Conservation (phyloP, 495 filamentous ascomycete species). For the Thermothielavioides terrestris region DNA sequence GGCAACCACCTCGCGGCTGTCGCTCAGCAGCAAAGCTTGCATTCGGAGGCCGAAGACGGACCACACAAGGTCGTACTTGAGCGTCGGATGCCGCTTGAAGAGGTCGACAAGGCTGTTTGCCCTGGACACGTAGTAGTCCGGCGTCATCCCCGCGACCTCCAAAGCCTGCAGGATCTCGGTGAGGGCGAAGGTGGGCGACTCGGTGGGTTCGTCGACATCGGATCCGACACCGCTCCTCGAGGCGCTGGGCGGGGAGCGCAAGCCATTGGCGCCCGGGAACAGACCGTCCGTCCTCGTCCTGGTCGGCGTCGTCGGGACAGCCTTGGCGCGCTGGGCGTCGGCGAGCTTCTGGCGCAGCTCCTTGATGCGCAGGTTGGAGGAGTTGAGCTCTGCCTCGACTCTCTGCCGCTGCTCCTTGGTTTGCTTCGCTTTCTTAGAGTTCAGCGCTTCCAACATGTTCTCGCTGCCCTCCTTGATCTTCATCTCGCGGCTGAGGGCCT, state of each 20-base stretch:
- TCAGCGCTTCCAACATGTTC: slow-evolving; percentile 89
- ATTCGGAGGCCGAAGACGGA: slow-evolving; percentile 85
- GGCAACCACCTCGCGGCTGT: slow-evolving; percentile 90
- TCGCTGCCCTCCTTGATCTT: slow-evolving; percentile 97
- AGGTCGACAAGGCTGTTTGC: slow-evolving; percentile 87
- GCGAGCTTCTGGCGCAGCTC: slow-evolving; percentile 73
- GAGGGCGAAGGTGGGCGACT: slow-evolving; percentile 84
- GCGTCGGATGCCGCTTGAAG: slow-evolving; percentile 82
- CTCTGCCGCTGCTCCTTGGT: slow-evolving; percentile 79
- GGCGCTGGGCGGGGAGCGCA: slow-evolving; percentile 58
- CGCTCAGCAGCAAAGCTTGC: slow-evolving; percentile 89
- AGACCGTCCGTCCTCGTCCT: slow-evolving; percentile 48
- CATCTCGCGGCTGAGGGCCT: slow-evolving; percentile 82
- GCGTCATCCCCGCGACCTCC: slow-evolving; percentile 75
- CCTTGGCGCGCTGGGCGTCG: slow-evolving; percentile 52
- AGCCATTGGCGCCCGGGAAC: slow-evolving; percentile 54
- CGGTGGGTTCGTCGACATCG: slow-evolving; percentile 61
- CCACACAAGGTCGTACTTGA: slow-evolving; percentile 96
- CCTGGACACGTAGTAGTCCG: slow-evolving; percentile 88
- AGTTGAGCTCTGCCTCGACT: slow-evolving; percentile 84
- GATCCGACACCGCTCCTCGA: slow-evolving; percentile 43
- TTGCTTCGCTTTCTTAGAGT: slow-evolving; percentile 92
- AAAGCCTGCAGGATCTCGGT: slow-evolving; percentile 80
- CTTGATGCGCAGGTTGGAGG: slow-evolving; percentile 83
- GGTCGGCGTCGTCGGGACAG: slow-evolving; percentile 62